A percentile compares a stretch with the other conserved stretches of the same genome.
Conservation (phyloP, 2,329 filamentous ascomycete genomes). For the Tolypocladium amazonense region DNA sequence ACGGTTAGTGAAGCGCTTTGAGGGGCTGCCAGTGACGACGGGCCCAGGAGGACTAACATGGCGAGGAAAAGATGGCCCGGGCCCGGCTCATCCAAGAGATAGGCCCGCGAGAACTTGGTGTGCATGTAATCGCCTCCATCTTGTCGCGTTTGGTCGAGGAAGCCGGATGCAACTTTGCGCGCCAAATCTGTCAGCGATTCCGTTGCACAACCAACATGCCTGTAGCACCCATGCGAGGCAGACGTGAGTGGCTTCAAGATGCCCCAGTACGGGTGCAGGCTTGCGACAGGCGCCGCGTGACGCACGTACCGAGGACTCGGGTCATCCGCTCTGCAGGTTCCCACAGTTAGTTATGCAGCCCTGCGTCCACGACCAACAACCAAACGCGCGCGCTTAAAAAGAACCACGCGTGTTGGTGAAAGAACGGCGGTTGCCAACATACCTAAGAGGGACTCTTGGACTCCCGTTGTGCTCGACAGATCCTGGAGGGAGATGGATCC, state of each 20-base stretch:
- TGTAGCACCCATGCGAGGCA: not conserved
- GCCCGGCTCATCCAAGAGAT: constrained; percentile 13
- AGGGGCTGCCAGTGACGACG: not conserved
- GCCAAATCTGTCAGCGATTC: not conserved
- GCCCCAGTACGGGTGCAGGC: not conserved
- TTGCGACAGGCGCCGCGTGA: not conserved
- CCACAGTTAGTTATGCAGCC: not conserved
- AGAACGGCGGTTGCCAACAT: not conserved
- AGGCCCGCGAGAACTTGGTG: constrained; percentile 19
- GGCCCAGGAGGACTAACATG: constrained; percentile 9
- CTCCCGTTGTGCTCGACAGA: constrained; percentile 14
- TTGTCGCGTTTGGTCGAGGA: constrained; percentile 15
- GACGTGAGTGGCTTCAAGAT: not conserved
- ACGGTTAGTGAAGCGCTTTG: not conserved
- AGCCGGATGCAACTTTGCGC: constrained; percentile 15
- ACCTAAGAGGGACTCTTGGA: constrained; percentile 18
- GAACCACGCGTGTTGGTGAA: not conserved
- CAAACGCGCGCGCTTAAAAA: not conserved
- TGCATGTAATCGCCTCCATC: constrained; percentile 17
- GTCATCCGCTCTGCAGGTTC: constrained; percentile 14
- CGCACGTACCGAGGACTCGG: constrained; percentile 12
- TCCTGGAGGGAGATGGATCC: constrained; percentile 16
- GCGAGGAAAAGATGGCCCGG: constrained; percentile 19
- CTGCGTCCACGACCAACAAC: not conserved
- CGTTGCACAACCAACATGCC: not conserved